Base-by-base conservation (phyloP, 306 rosid genomes). In the Glycine tomentella region DNA sequence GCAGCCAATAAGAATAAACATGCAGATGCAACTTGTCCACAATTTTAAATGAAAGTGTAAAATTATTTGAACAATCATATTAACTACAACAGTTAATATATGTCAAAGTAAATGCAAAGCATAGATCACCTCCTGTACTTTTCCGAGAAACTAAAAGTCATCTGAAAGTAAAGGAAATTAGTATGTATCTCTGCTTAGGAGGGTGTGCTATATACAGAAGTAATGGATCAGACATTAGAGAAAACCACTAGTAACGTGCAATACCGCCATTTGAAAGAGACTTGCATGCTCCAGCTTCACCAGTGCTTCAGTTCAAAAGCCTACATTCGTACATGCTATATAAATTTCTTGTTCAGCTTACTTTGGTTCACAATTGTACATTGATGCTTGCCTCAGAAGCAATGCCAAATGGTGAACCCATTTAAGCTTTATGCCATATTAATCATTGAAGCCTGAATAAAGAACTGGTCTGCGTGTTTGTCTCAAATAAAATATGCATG, bases 121-220 rank as follows among this genome's bases (percentile, higher is more conserved):
- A 77, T 36, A 76, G 13, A 72, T 72, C 49, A 51, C 34, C 59
- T 40, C 75, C 2, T 67, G 65, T 66, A 76, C 11, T 51, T 77
- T 48, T 33, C 69, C 42, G 79, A 67, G 67, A 81, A 77, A 83
- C 71, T 63, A 75, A 72, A 84, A 68, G 62, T 67, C 31, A 65
- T 65, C 58, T 57, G 77, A 78, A 81, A 81, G 46, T 48, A 16
- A 83, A 61, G 75, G 51, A 34, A 68, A 56, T 51, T 15, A 68
- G 66, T 10, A 36, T 69, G 9, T 44, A 55, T 75, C 33, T 66
- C 17, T 16, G 8, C 44, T 49, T 49, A 49, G 66, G 44, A 40
- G 5, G 0, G 67, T 33, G 64, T 75, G 72, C 67, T 38, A 12
- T 74, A 70, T 53, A 42, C 53, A 79, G n/a, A 36, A 46, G 52